Evolutionary conservation across 23 red algal species (phyloP).

Genomic region (Gracilaria gracilis): DNA sequence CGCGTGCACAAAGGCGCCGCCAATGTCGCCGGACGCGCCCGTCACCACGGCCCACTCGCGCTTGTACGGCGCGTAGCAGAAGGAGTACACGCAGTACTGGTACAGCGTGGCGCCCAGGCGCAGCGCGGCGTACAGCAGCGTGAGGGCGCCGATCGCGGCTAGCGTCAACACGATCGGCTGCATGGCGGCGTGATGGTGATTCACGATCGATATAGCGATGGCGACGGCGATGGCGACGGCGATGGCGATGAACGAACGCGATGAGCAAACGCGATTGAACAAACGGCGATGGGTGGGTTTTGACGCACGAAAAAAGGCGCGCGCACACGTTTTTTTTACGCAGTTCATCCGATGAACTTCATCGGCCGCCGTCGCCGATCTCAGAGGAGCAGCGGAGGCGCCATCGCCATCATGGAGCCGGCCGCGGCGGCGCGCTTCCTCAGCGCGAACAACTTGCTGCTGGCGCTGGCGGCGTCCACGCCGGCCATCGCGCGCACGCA

Average conservation of each 20-base stretch:
- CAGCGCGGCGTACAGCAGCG: conserved; percentile 20
- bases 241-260: too few species aligned
- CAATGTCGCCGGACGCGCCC: conserved; percentile 94
- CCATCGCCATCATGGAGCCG: conserved; percentile 33
- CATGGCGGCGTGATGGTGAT: not conserved
- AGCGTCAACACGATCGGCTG: not conserved
- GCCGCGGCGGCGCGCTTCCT: conserved; percentile 10
- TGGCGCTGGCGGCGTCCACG: conserved; percentile 9
- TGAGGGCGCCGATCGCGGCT: conserved; percentile 19
- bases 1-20: conserved; percentile 77
- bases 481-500: not conserved
- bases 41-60: conserved; percentile 96
- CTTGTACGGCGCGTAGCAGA: conserved; percentile 45
- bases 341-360: too few species aligned
- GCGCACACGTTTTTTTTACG: not conserved
- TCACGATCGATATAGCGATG: not conserved
- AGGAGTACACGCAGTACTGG: conserved; percentile 29
- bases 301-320: too few species aligned
- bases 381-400: too few species aligned
- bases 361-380: not conserved
- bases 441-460: conserved; percentile 9
- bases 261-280: too few species aligned
- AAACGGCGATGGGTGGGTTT: too few species aligned
- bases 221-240: too few species aligned
- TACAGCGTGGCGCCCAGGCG: not conserved